Evolutionary conservation across 306 rosid genomes (phyloP).

Genomic region (Quercus robur): DNA sequence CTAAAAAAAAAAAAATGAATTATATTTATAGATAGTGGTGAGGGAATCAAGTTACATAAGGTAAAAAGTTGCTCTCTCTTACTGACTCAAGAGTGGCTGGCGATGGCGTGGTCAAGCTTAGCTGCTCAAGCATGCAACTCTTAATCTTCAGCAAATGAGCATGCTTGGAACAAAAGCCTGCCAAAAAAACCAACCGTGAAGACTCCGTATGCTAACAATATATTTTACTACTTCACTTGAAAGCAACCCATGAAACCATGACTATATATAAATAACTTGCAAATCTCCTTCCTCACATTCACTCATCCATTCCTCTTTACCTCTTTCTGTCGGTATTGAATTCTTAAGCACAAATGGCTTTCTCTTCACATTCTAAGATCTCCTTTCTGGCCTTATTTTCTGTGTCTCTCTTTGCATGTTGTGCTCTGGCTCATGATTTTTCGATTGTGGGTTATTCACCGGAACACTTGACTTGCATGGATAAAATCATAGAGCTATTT

Average conservation of each 20-base stretch:
- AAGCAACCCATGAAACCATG: conserved; percentile 37
- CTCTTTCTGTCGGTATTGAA: background rate
- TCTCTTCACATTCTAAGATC: conserved; percentile 23
- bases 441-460: conserved; percentile 68
- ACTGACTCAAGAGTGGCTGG: too few relatives aligned
- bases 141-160: background rate
- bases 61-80: too few relatives aligned
- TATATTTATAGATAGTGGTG: too few relatives aligned
- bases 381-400: conserved; percentile 4
- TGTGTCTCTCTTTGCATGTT: conserved; percentile 19
- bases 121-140: too few relatives aligned
- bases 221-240: conserved; percentile 36
- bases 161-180: conserved; percentile 42
- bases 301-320: conserved; percentile 12
- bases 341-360: conserved; percentile 35
- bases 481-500: conserved; percentile 53
- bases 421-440: conserved; percentile 37
- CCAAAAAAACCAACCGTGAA: conserved; percentile 41
- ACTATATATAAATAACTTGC: conserved; percentile 24
- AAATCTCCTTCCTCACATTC: conserved; percentile 8
- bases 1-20: too few relatives aligned
- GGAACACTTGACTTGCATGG: conserved; percentile 55
- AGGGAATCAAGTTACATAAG: too few relatives aligned
- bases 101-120: too few relatives aligned
- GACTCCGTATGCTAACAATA: conserved; percentile 25